These are phyloP conservation scores for Catharanthus roseus DNA, from an alignment of 257 asterid genomes.

Conservation along the genomic window DNA sequence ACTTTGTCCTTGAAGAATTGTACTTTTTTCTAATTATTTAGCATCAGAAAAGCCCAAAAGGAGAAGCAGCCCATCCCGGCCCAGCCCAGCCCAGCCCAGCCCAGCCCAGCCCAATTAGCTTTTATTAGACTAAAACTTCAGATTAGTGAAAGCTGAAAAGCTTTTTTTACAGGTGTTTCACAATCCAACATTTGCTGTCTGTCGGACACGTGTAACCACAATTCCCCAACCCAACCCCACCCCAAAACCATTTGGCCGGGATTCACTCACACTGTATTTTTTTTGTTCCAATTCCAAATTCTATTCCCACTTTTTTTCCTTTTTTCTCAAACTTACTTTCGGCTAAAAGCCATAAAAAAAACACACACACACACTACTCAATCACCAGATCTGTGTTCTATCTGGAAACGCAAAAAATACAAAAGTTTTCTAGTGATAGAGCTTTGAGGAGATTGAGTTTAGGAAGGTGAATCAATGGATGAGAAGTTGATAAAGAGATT, in stretches of 20 bases:
- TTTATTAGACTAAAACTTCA: too few relatives aligned
- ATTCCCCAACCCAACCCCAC: neutral
- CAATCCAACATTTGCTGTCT: slow-evolving; percentile 3
- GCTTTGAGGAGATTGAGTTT: too few relatives aligned
- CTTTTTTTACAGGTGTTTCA: slow-evolving; percentile 10
- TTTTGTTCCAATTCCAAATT: slow-evolving; percentile 4
- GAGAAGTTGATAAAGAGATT: slow-evolving; percentile 69
- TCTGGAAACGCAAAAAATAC: slow-evolving; percentile 2
- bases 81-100: too few relatives aligned
- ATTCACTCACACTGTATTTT: neutral
- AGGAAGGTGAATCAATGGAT: slow-evolving; percentile 40
- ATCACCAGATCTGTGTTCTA: slow-evolving; percentile 31
- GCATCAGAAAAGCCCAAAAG: too few relatives aligned
- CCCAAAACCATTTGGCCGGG: slow-evolving; percentile 6
- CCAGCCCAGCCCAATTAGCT: too few relatives aligned
- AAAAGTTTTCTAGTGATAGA: too few relatives aligned
- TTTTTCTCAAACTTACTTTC: too few relatives aligned
- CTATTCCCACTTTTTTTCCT: slow-evolving; percentile 1
- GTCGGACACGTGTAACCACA: slow-evolving; percentile 34
- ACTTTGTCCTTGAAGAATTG: too few relatives aligned
- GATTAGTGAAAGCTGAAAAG: neutral
- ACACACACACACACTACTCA: neutral
- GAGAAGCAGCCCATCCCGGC: too few relatives aligned
- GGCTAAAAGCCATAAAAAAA: neutral
- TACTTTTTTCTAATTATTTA: too few relatives aligned